These are phyloP conservation scores for Suillus hirtellus DNA, from an alignment of 768 basidiomycete species.

Conservation along the genomic window DNA sequence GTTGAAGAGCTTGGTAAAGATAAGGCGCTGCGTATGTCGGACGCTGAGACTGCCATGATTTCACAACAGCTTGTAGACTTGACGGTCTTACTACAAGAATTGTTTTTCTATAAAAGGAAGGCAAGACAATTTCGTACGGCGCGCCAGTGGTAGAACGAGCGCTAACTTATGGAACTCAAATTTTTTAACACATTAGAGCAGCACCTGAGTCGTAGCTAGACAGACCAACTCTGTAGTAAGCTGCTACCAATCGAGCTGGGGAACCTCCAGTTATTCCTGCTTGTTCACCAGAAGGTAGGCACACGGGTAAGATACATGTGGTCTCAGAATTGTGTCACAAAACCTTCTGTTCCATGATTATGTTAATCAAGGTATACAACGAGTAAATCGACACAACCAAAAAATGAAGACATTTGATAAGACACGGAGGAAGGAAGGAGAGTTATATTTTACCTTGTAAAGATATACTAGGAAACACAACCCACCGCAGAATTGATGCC, in stretches of 20 bases:
- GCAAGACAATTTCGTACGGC: background rate
- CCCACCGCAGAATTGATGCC: background rate
- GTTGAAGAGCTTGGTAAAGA: slow-evolving; percentile 51
- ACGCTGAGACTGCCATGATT: slow-evolving; percentile 66
- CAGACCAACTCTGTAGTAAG: too few relatives aligned
- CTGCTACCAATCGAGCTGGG: too few relatives aligned
- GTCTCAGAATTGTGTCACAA: background rate
- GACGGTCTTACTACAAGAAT: background rate
- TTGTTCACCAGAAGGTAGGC: background rate
- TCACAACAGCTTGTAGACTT: background rate
- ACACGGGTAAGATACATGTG: background rate
- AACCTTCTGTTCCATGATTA: background rate
- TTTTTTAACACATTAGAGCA: too few relatives aligned
- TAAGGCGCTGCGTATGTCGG: slow-evolving; percentile 84
- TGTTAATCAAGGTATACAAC: background rate
- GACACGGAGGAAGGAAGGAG: background rate
- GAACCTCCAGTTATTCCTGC: background rate
- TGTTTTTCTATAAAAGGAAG: background rate
- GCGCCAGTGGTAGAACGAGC: too few relatives aligned
- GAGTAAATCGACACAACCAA: background rate
- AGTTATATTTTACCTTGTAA: background rate
- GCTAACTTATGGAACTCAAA: too few relatives aligned
- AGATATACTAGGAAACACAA: slow-evolving; percentile 4
- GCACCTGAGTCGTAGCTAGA: too few relatives aligned
- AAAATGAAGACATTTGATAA: background rate